These are phyloP conservation scores for Capsicum pubescens DNA, from an alignment of 257 asterid genomes.

Conservation along the genomic window DNA sequence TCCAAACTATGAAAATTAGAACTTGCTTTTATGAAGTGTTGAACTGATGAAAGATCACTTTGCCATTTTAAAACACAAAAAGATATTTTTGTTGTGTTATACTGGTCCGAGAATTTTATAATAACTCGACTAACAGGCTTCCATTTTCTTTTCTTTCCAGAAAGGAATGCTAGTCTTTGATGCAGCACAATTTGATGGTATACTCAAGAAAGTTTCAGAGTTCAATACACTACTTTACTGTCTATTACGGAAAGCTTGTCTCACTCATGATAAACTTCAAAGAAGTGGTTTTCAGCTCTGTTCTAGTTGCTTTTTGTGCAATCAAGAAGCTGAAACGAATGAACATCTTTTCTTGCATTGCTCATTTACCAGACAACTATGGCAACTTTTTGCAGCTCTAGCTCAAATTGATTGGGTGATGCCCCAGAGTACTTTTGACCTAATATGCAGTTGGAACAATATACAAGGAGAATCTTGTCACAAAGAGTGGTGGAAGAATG, in stretches of 20 bases:
- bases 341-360: too few relatives aligned
- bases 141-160: constrained; percentile 47
- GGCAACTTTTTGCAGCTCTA: too few relatives aligned
- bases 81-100: not conserved
- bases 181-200: constrained; percentile 91
- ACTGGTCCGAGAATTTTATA: not conserved
- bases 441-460: too few relatives aligned
- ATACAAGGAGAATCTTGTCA: too few relatives aligned
- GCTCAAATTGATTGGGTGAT: too few relatives aligned
- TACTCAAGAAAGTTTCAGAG: constrained; percentile 84
- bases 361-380: too few relatives aligned
- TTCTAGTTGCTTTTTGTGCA: too few relatives aligned
- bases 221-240: constrained; percentile 64
- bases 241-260: constrained; percentile 26
- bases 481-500: too few relatives aligned
- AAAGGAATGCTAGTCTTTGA: constrained; percentile 96
- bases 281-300: too few relatives aligned
- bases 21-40: constrained; percentile 18
- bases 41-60: constrained; percentile 8
- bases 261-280: too few relatives aligned
- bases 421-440: too few relatives aligned
- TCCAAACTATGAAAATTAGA: not conserved
- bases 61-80: not conserved
- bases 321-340: too few relatives aligned
- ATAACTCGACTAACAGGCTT: not conserved